Evolutionary conservation across 2,329 filamentous ascomycete species (phyloP), one percentile per base, ranked within the genome.

Genomic region (Calonectria ilicicola): DNA sequence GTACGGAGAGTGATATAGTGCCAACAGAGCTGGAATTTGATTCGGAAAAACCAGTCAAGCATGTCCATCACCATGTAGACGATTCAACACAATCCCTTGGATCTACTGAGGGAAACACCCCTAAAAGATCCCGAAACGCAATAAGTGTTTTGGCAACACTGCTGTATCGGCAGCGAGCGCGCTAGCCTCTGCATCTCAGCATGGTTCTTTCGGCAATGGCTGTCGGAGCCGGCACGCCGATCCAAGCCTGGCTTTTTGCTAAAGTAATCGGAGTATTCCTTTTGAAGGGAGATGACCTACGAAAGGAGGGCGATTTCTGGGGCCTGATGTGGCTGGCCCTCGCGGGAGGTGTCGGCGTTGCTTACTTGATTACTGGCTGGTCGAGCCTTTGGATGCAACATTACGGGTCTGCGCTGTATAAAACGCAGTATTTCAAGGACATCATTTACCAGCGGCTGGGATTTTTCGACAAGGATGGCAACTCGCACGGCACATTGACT

Each of bases 271-370:
- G 74, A 0, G 74, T 82, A 9, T 82, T 82, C 32, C 69, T 80
- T 3, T 53, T 78, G 0, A 69, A 74, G 3, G 72, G 70, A 2
- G 67, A 74, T 6, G 86, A 89, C 63, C 27, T 79, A 2, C 53
- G 46, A 2, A 49, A 49, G 0, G 67, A 79, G 19, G 64, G 74
- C 1, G 56, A 78, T 4, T 82, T 82, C 29, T 83, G 80, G 82
- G 80, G 78, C 0, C 60, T 81, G 12, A 81, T 83, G 79, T 83
- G 82, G 76, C 27, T 82, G 3, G 80, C 79, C 4, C 76, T 83
- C 0, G 81, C 82, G 0, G 76, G 72, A 1, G 79, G 77, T 2
- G 77, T 81, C 17, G 80, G 81, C 0, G 44, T 83, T 12, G 73
- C 78, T 0, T 83, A 81, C 63, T 72, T 82, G 2, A 69, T 67